phyloP scores from a whole-genome alignment of 352 stramenopile species.

The Phytopythium mirpurense region DNA sequence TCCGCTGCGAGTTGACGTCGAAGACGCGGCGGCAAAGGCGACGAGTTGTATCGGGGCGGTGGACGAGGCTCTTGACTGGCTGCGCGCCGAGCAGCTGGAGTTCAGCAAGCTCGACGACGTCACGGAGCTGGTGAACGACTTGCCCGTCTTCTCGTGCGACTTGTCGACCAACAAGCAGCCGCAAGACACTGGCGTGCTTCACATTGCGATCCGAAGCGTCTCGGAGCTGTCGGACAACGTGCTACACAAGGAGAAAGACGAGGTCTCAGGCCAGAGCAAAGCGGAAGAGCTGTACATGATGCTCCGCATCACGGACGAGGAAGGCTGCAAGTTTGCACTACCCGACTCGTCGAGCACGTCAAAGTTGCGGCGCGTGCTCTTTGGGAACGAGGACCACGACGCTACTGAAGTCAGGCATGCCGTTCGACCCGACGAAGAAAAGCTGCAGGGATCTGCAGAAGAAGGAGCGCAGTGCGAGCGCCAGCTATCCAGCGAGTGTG shows the following conservation, averaged over 20 bases:
- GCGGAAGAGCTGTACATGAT: constrained; percentile 43
- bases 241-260: constrained; percentile 20
- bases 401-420: no score
- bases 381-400: no score
- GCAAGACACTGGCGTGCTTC: constrained; percentile 26
- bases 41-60: constrained; percentile 31
- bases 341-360: no score
- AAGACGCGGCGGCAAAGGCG: constrained; percentile 31
- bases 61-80: constrained; percentile 42
- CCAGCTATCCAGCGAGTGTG: no score
- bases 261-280: no score
- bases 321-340: no score
- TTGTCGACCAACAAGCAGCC: constrained; percentile 24
- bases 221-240: constrained; percentile 31
- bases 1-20: constrained; percentile 42
- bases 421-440: no score
- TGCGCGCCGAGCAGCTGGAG: constrained; percentile 30
- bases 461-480: no score
- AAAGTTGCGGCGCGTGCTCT: constrained; percentile 7
- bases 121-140: constrained; percentile 16
- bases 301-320: no score
- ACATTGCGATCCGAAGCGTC: constrained; percentile 33
- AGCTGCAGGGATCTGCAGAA: no score
- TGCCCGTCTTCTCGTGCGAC: constrained; percentile 15
- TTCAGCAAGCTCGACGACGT: constrained; percentile 47